phyloP scores from a whole-genome alignment of 2,329 filamentous ascomycete species.

The Drechslerella coelobrocha region DNA sequence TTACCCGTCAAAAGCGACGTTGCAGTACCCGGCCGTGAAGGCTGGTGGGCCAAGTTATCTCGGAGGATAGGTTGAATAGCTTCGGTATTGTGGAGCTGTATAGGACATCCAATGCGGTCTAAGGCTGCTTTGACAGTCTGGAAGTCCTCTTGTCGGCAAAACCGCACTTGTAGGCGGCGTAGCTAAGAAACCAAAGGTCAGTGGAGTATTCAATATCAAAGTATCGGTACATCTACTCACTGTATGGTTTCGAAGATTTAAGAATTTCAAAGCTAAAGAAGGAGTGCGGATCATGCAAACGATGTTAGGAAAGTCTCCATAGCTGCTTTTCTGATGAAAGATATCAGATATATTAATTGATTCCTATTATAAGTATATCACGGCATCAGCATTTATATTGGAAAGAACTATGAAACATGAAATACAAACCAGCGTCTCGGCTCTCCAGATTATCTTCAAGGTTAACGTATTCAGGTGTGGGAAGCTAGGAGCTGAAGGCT shows the following conservation, averaged over 20 bases:
- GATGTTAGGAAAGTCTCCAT: conserved; percentile 27
- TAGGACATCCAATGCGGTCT: conserved; percentile 35
- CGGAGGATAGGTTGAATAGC: conserved; percentile 9
- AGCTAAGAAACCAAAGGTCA: conserved; percentile 8
- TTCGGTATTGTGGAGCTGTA: conserved; percentile 36
- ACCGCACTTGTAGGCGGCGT: conserved; percentile 42
- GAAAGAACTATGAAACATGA: not conserved
- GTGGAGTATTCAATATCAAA: not conserved
- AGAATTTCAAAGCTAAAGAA: conserved; percentile 39
- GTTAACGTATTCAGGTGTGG: conserved; percentile 31
- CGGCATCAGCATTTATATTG: not conserved
- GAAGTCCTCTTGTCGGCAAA: conserved; percentile 32
- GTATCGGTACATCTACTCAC: conserved; percentile 10
- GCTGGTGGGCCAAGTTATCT: conserved; percentile 8
- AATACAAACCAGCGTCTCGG: conserved; percentile 35
- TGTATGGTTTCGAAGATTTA: conserved; percentile 26
- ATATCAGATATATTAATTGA: conserved; percentile 38
- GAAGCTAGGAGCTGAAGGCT: conserved; percentile 31
- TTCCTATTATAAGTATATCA: conserved; percentile 17
- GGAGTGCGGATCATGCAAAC: conserved; percentile 44
- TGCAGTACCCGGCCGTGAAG: conserved; percentile 15
- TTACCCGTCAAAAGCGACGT: conserved; percentile 11
- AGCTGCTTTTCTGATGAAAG: conserved; percentile 21
- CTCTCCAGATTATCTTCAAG: conserved; percentile 47
- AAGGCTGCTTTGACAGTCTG: conserved; percentile 24